Percentiles rank a stretch among this genome's conserved stretches.
Conservation (phyloP, 352 stramenopile genomes). For the Phytophthora pinifolia region DNA sequence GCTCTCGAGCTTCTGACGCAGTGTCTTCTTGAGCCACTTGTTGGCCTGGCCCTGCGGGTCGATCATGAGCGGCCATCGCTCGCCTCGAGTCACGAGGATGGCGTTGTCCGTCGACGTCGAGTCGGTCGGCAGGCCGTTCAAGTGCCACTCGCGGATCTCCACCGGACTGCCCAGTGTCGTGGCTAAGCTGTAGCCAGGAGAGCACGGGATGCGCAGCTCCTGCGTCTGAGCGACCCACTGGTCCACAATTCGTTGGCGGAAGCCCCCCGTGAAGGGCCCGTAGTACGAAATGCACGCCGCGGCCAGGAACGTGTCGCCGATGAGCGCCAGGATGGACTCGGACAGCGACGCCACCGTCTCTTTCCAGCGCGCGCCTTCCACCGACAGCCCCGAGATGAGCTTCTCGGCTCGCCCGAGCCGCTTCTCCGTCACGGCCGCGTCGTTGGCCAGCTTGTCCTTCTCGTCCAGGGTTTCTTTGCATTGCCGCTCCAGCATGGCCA, state of each 20-base stretch:
- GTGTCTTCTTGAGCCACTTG: slow-evolving; percentile 94
- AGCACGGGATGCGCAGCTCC: slow-evolving; percentile 70
- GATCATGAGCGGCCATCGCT: slow-evolving; percentile 95
- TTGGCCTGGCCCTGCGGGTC: slow-evolving; percentile 94
- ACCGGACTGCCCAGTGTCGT: slow-evolving; percentile 88
- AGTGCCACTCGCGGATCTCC: slow-evolving; percentile 92
- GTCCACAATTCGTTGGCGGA: slow-evolving; percentile 75
- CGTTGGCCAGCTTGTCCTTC: slow-evolving; percentile 89
- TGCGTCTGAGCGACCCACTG: slow-evolving; percentile 75
- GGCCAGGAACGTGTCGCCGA: slow-evolving; percentile 93
- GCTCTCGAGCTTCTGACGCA: slow-evolving; percentile 61
- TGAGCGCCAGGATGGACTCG: slow-evolving; percentile 78
- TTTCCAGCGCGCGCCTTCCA: slow-evolving; percentile 93
- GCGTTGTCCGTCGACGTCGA: slow-evolving; percentile 93
- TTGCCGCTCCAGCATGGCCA: slow-evolving; percentile 87
- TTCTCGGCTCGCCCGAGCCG: slow-evolving; percentile 90
- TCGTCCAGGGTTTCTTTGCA: slow-evolving; percentile 91
- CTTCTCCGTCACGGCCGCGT: slow-evolving; percentile 88
- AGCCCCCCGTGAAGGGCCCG: slow-evolving; percentile 91
- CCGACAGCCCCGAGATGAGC: slow-evolving; percentile 88
- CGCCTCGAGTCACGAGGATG: slow-evolving; percentile 88
- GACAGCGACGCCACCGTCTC: slow-evolving; percentile 81
- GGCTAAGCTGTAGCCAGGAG: slow-evolving; percentile 64
- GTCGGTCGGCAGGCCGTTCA: slow-evolving; percentile 91
- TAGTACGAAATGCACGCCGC: slow-evolving; percentile 95